A percentile compares a stretch with the other conserved stretches of the same genome.
These are phyloP conservation scores for Suhomyces tanzawaensis DNA, from an alignment of 805 yeast genomes.

Conservation along the genomic window DNA sequence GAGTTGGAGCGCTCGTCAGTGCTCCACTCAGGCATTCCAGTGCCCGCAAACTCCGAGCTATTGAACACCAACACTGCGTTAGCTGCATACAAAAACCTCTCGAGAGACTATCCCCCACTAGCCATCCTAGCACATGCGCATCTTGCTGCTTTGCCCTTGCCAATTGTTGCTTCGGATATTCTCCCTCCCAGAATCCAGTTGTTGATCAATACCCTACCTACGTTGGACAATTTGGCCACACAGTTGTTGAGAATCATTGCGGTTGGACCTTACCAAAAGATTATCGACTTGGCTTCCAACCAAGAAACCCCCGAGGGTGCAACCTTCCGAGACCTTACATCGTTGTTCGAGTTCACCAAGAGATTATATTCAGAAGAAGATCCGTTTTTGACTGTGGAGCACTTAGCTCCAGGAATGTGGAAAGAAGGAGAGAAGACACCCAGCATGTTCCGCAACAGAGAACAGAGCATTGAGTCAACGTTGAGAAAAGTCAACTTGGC, in stretches of 20 bases:
- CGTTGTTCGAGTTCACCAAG: constrained; percentile 75
- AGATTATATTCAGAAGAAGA: constrained; percentile 66
- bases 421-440: constrained; percentile 61
- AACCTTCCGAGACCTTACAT: constrained; percentile 65
- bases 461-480: constrained; percentile 60
- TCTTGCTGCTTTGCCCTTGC: constrained; percentile 58
- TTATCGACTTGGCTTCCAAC: constrained; percentile 65
- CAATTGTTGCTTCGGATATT: constrained; percentile 53
- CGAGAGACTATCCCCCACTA: constrained; percentile 36
- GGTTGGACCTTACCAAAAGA: constrained; percentile 71
- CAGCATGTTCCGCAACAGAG: constrained; percentile 54
- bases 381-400: constrained; percentile 68
- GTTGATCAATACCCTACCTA: constrained; percentile 65
- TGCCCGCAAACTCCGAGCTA: constrained; percentile 44
- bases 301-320: constrained; percentile 65
- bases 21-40: constrained; percentile 14
- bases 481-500: constrained; percentile 84
- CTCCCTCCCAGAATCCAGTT: constrained; percentile 63
- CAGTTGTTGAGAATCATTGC: constrained; percentile 75
- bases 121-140: constrained; percentile 44
- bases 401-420: constrained; percentile 72
- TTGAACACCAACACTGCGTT: constrained; percentile 39
- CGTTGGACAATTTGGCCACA: constrained; percentile 76
- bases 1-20: constrained; percentile 4
- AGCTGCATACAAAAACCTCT: constrained; percentile 42